A percentile compares a stretch with the other conserved stretches of the same genome.
These are phyloP conservation scores for Chytriomyces hyalinus DNA, from an alignment of 192 early-diverging fungal genomes.

Conservation along the genomic window DNA sequence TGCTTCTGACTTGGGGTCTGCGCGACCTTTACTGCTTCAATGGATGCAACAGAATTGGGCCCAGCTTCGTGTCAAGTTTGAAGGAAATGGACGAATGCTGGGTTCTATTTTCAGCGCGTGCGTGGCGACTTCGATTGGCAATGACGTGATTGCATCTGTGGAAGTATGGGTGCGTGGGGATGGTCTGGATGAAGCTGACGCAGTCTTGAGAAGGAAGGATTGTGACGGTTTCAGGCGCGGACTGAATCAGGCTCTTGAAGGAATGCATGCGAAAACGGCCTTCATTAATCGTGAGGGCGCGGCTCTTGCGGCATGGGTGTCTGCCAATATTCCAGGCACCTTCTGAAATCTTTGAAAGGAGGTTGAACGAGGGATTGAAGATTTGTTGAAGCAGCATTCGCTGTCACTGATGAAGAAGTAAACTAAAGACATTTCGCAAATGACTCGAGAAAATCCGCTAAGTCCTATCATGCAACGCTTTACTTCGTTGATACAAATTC, in stretches of 20 bases:
- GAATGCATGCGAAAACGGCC: background rate
- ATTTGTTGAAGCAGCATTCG: too few relatives aligned
- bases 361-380: too few relatives aligned
- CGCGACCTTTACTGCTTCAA: background rate
- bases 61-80: slow-evolving; percentile 1
- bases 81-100: slow-evolving; percentile 2
- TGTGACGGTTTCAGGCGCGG: slow-evolving; percentile 5
- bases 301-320: background rate
- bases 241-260: slow-evolving; percentile 1
- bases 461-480: too few relatives aligned
- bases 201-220: slow-evolving; percentile 18
- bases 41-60: slow-evolving; percentile 36
- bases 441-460: too few relatives aligned
- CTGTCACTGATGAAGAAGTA: too few relatives aligned
- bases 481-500: too few relatives aligned
- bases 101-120: slow-evolving; percentile 3
- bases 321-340: too few relatives aligned
- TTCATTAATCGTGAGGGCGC: slow-evolving; percentile 9
- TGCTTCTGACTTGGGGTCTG: too few relatives aligned
- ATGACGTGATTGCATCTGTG: slow-evolving; percentile 18
- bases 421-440: too few relatives aligned
- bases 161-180: slow-evolving; percentile 20
- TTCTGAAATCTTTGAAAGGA: too few relatives aligned
- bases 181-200: slow-evolving; percentile 22
- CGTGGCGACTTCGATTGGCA: background rate